Conservation (phyloP, 805 yeast genomes). For the Lipomyces starkeyi region DNA sequence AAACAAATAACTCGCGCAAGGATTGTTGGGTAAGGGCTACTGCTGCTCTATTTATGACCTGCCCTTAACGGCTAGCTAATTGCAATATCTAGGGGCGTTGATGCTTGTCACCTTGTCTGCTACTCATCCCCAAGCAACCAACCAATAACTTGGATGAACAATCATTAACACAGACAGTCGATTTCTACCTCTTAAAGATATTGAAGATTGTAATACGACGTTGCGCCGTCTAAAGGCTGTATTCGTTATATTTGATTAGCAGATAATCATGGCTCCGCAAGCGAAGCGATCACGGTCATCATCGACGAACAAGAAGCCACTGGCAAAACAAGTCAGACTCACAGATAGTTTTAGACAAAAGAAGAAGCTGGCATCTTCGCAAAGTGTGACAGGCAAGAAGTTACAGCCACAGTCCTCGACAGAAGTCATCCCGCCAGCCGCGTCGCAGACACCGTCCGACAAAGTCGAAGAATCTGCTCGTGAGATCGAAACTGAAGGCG, state of each 20-base stretch:
- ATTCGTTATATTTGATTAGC: neutral
- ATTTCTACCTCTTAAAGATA: neutral
- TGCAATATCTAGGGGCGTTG: neutral
- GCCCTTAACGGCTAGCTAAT: neutral
- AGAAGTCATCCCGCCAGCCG: neutral
- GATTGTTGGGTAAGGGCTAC: neutral
- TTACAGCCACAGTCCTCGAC: neutral
- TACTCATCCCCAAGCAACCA: neutral
- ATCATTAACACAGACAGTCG: neutral
- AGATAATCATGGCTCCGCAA: conserved; percentile 14
- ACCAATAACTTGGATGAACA: neutral
- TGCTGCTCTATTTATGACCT: neutral
- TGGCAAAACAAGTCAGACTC: conserved; percentile 22
- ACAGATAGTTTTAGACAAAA: conserved; percentile 23
- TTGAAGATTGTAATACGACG: neutral
- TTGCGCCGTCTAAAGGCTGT: neutral
- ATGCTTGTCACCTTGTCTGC: neutral
- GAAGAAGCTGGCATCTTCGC: conserved; percentile 11
- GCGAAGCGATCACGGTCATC: conserved; percentile 7
- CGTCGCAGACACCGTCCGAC: neutral
- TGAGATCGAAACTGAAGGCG: conserved; percentile 4
- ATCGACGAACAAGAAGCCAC: conserved; percentile 5
- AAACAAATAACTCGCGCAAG: neutral
- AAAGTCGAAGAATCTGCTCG: neutral
- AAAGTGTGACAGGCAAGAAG: neutral